Base-by-base conservation (phyloP, 1,284 basidiomycete genomes). In the Filobasidium uniguttulatum region DNA sequence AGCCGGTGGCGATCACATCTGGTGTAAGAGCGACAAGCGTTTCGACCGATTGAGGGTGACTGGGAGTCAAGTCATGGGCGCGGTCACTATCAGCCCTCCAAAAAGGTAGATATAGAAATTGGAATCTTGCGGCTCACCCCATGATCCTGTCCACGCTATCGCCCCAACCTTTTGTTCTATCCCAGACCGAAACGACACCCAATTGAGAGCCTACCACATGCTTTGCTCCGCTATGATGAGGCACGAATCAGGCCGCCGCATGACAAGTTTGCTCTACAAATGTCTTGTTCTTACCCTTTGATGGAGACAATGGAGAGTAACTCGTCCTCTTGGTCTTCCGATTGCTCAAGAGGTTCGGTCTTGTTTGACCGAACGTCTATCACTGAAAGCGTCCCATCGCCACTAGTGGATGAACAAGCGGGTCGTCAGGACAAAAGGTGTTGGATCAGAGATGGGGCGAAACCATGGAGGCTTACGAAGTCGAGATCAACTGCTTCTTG, bases 301-400 rank as follows among this genome's bases (percentile, higher is more conserved):
- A 96, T 85, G 5, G 84, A 67, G 14, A 83, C 79, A 47, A 91
- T 78, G 3, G 84, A 87, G 5, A 96, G 73, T 23, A 96, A 71
- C 63, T 96, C 91, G 64, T 97, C 91, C 64, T 96, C 91, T 66
- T 97, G 91, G 70, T 96, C 87, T 62, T 93, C 88, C 15, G 84
- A 87, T 46, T 86, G 81, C 0, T 81, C 79, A 53, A 83, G 67
- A 1, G 85, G 85, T 49, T 80, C 75, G 9, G 74, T 60, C 62
- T 81, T 86, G 62, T 79, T 88, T 30, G 80, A 81, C 56, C 83
- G 79, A 34, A 85, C 77, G 60, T 97, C 91, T 61, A 94, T 82
- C 28, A 90, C 85, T 7, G 84, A 87, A 37, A 97, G 72, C 19
- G 85, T 85, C 0, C 89, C 90, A 64, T 97, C 91, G 37, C 87